Percentiles rank a stretch among this genome's conserved stretches.
These are phyloP conservation scores for Penicillium hesseltinei DNA, from an alignment of 2,329 filamentous ascomycete species.

Conservation along the genomic window DNA sequence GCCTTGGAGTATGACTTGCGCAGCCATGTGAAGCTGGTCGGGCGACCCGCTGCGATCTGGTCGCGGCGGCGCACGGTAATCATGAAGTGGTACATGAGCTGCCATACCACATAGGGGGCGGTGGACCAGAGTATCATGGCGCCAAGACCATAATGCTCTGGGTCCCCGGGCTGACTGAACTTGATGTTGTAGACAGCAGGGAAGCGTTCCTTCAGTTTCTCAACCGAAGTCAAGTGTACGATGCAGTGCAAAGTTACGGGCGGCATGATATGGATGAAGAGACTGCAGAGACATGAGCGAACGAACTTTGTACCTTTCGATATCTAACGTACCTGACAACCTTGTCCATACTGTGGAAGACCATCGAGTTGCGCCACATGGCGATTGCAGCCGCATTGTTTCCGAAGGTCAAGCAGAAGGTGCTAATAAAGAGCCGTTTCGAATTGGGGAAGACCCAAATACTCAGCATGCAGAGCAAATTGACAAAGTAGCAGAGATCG, in stretches of 20 bases:
- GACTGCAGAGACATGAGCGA: conserved; percentile 42
- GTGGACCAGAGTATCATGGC: conserved; percentile 96
- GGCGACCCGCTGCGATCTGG: conserved; percentile 91
- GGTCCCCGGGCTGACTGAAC: conserved; percentile 63
- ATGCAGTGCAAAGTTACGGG: conserved; percentile 90
- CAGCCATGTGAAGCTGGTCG: conserved; percentile 97
- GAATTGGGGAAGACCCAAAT: conserved; percentile 90
- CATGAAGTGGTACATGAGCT: conserved; percentile 86
- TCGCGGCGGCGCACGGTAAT: conserved; percentile 94
- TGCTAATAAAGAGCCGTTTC: conserved; percentile 86
- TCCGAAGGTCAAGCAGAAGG: conserved; percentile 88
- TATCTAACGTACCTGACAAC: conserved; percentile 67
- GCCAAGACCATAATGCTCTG: conserved; percentile 72
- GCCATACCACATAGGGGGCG: conserved; percentile 89
- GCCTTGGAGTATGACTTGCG: conserved; percentile 85
- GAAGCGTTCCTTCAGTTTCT: conserved; percentile 67
- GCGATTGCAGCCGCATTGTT: conserved; percentile 98
- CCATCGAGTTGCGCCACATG: conserved; percentile 98
- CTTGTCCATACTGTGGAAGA: conserved; percentile 98
- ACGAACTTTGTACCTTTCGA: background rate
- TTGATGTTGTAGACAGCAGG: conserved; percentile 85
- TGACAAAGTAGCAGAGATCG: conserved; percentile 98
- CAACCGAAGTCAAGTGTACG: conserved; percentile 72
- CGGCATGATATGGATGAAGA: conserved; percentile 99
- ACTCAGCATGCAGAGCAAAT: conserved; percentile 74